Evolutionary conservation across 345 rosid species (phyloP).

Genomic region (Eucalyptus pumila): DNA sequence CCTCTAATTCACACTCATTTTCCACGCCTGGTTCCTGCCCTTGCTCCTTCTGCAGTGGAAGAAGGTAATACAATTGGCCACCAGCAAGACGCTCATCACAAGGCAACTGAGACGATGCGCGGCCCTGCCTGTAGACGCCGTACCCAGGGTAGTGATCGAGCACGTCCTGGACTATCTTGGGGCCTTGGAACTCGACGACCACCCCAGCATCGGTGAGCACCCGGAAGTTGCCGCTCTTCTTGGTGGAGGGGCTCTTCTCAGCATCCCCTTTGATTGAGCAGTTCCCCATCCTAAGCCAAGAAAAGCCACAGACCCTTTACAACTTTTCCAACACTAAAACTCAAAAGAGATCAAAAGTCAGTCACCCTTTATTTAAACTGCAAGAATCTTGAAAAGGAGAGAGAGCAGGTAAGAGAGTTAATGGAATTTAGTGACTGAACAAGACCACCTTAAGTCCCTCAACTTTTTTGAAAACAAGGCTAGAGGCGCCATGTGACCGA

Average conservation of each 20-base stretch:
- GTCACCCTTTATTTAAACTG: not conserved
- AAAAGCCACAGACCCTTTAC: not conserved
- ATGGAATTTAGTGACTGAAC: not conserved
- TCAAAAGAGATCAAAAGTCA: not conserved
- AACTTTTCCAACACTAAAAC: not conserved
- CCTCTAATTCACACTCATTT: not conserved
- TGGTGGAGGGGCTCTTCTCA: not conserved
- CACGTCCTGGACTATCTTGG: slow-evolving; percentile 28
- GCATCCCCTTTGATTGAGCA: slow-evolving; percentile 31
- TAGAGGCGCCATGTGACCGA: not conserved
- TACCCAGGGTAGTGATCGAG: slow-evolving; percentile 18
- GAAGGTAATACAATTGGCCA: slow-evolving; percentile 36
- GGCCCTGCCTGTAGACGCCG: slow-evolving; percentile 19
- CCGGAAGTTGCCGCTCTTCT: not conserved
- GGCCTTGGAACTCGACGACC: slow-evolving; percentile 15
- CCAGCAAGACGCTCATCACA: slow-evolving; percentile 13
- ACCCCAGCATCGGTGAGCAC: slow-evolving; percentile 20
- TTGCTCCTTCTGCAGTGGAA: slow-evolving; percentile 6
- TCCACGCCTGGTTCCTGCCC: not conserved
- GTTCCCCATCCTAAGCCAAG: slow-evolving; percentile 28
- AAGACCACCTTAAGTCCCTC: not conserved
- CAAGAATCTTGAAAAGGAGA: not conserved
- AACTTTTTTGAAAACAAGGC: not conserved
- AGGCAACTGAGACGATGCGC: slow-evolving; percentile 10
- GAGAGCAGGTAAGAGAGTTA: not conserved